phyloP scores from a whole-genome alignment of 768 basidiomycete species.

The Thelephora aurantiotincta region DNA sequence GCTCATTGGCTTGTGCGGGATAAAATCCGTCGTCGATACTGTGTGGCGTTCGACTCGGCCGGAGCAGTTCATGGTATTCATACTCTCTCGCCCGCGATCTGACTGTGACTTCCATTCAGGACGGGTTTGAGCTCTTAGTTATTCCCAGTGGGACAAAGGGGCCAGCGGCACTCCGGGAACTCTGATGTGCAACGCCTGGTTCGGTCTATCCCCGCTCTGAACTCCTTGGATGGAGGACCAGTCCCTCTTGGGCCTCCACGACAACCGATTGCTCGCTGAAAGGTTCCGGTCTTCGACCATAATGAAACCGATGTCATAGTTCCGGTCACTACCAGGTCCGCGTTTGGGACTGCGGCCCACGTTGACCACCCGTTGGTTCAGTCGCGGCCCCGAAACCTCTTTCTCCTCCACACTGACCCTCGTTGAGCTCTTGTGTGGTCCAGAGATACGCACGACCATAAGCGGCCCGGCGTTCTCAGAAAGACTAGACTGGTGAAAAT shows the following conservation, averaged over 20 bases:
- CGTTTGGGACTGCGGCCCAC: not conserved
- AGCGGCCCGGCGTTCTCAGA: slow-evolving; percentile 47
- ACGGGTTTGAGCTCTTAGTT: slow-evolving; percentile 51
- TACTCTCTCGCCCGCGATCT: not conserved
- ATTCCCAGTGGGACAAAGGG: slow-evolving; percentile 73
- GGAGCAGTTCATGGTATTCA: not conserved
- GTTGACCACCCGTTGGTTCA: slow-evolving; percentile 13
- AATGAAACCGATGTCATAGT: slow-evolving; percentile 56
- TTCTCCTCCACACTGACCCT: slow-evolving; percentile 69
- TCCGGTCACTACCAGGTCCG: slow-evolving; percentile 61
- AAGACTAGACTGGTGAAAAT: not conserved
- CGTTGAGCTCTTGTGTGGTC: slow-evolving; percentile 55
- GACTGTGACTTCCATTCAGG: slow-evolving; percentile 21
- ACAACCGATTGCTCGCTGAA: not conserved
- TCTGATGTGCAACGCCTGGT: slow-evolving; percentile 49
- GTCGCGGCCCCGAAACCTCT: slow-evolving; percentile 65
- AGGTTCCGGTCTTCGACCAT: slow-evolving; percentile 52
- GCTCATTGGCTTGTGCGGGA: slow-evolving; percentile 52
- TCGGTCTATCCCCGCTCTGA: slow-evolving; percentile 54
- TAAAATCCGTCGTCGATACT: slow-evolving; percentile 61
- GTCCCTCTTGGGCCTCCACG: not conserved
- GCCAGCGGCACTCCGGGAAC: slow-evolving; percentile 54
- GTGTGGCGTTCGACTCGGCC: slow-evolving; percentile 13
- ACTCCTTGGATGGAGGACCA: slow-evolving; percentile 38
- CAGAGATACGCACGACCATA: slow-evolving; percentile 45